These are phyloP conservation scores for Pseudonitzschia delicatissima DNA, from an alignment of 108 stramenopile species.

Conservation along the genomic window DNA sequence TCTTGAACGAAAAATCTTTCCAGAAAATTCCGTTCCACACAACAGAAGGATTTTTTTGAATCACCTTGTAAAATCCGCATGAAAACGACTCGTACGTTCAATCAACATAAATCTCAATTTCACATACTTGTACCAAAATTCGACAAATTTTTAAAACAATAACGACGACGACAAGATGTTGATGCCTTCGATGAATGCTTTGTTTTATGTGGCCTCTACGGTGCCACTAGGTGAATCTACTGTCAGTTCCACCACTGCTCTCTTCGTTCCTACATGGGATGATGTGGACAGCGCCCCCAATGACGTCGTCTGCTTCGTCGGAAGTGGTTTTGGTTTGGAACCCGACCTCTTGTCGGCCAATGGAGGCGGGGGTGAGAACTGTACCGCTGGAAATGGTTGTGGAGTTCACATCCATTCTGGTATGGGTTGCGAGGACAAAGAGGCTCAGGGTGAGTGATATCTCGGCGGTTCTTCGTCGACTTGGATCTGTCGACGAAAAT, in stretches of 20 bases:
- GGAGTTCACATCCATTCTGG: conserved; percentile 39
- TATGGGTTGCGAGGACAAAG: conserved; percentile 16
- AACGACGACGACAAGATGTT: no score
- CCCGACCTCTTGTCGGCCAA: background rate
- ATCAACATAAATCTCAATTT: no score
- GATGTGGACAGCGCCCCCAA: background rate
- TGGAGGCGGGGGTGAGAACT: conserved; percentile 5
- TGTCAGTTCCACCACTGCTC: background rate
- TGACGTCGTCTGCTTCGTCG: conserved; percentile 12
- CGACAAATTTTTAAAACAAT: no score
- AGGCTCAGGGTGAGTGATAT: conserved; percentile 19
- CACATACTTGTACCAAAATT: no score
- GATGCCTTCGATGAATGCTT: background rate
- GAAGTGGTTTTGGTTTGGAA: background rate
- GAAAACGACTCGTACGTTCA: no score
- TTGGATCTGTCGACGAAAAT: no score
- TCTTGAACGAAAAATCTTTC: no score
- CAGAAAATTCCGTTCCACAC: no score
- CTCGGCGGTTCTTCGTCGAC: background rate
- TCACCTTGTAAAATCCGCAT: no score
- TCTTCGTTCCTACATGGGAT: conserved; percentile 1
- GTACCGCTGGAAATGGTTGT: conserved; percentile 14
- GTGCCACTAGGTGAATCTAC: background rate
- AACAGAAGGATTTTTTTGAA: no score
- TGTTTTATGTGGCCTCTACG: background rate